These are phyloP conservation scores for Madurella fahalii DNA, from an alignment of 2,329 filamentous ascomycete species.

Conservation along the genomic window DNA sequence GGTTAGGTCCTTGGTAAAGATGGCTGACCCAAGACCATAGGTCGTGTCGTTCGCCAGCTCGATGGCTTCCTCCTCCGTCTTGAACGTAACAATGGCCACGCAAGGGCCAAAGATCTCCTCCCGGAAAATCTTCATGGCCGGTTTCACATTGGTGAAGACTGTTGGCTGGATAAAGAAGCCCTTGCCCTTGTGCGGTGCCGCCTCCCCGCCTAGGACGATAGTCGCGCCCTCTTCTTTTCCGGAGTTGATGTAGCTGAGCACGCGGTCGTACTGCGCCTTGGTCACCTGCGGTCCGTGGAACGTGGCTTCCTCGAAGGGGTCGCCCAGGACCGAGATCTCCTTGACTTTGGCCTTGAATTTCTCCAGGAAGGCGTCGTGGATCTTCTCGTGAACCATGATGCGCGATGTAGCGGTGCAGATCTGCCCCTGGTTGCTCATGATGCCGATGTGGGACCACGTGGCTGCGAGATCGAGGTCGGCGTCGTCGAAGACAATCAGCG, in stretches of 20 bases:
- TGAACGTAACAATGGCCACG: constrained; percentile 33
- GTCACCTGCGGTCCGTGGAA: constrained; percentile 70
- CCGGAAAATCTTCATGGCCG: constrained; percentile 33
- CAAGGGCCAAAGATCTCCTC: constrained; percentile 38
- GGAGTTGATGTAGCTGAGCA: constrained; percentile 62
- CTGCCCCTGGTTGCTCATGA: constrained; percentile 58
- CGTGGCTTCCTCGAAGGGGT: constrained; percentile 62
- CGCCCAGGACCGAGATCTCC: constrained; percentile 57
- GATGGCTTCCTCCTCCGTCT: constrained; percentile 36
- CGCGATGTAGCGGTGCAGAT: constrained; percentile 58
- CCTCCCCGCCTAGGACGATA: constrained; percentile 56
- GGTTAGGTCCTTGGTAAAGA: constrained; percentile 55
- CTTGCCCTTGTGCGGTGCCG: constrained; percentile 49
- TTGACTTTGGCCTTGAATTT: constrained; percentile 58
- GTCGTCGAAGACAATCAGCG: constrained; percentile 58
- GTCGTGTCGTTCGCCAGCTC: constrained; percentile 42
- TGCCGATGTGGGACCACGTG: constrained; percentile 44
- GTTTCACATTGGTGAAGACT: constrained; percentile 35
- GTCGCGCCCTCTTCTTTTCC: constrained; percentile 65
- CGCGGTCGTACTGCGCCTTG: constrained; percentile 61
- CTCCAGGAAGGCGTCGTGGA: constrained; percentile 58
- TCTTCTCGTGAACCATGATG: constrained; percentile 54
- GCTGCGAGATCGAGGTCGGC: constrained; percentile 60
- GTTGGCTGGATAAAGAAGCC: constrained; percentile 36
- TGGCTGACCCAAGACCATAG: constrained; percentile 54